A percentile compares a stretch with the other conserved stretches of the same genome.
Conservation (phyloP, 495 filamentous ascomycete genomes). For the Penicillium dipodomyicola region DNA sequence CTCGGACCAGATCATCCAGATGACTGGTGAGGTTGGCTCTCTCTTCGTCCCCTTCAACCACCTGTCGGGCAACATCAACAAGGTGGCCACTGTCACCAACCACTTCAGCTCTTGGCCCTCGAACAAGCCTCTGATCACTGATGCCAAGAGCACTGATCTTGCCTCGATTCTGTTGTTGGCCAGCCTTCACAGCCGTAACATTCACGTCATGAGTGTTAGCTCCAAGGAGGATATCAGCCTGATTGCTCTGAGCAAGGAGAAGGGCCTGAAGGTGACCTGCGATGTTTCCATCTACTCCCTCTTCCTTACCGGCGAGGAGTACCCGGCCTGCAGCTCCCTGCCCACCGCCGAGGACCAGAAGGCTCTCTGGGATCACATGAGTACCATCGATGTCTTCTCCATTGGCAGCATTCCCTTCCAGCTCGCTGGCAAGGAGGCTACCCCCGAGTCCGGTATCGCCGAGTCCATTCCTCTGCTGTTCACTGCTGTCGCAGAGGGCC, state of each 20-base stretch:
- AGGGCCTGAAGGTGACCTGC: slow-evolving; percentile 80
- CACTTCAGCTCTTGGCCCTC: slow-evolving; percentile 81
- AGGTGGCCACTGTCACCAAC: slow-evolving; percentile 75
- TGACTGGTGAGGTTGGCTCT: slow-evolving; percentile 74
- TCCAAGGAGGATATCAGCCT: slow-evolving; percentile 79
- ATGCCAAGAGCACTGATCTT: slow-evolving; percentile 79
- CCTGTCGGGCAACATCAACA: slow-evolving; percentile 80
- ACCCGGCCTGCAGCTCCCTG: slow-evolving; percentile 63
- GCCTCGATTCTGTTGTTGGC: slow-evolving; percentile 77
- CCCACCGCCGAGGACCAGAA: slow-evolving; percentile 70
- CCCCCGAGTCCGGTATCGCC: slow-evolving; percentile 64
- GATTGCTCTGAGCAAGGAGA: slow-evolving; percentile 77
- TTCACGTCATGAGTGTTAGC: slow-evolving; percentile 80
- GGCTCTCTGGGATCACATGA: slow-evolving; percentile 75
- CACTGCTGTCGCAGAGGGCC: slow-evolving; percentile 74
- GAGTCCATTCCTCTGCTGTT: slow-evolving; percentile 76
- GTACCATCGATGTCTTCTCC: slow-evolving; percentile 79
- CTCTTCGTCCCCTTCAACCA: slow-evolving; percentile 89
- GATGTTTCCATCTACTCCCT: slow-evolving; percentile 81
- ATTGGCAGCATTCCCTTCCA: slow-evolving; percentile 81
- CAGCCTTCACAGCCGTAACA: slow-evolving; percentile 77
- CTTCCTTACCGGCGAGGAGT: slow-evolving; percentile 74
- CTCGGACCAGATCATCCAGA: slow-evolving; percentile 68
- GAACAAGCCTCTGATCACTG: slow-evolving; percentile 81
- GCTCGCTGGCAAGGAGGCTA: slow-evolving; percentile 60